Evolutionary conservation across 805 yeast genomes (phyloP).

Genomic region (Candida nonsorbophila): DNA sequence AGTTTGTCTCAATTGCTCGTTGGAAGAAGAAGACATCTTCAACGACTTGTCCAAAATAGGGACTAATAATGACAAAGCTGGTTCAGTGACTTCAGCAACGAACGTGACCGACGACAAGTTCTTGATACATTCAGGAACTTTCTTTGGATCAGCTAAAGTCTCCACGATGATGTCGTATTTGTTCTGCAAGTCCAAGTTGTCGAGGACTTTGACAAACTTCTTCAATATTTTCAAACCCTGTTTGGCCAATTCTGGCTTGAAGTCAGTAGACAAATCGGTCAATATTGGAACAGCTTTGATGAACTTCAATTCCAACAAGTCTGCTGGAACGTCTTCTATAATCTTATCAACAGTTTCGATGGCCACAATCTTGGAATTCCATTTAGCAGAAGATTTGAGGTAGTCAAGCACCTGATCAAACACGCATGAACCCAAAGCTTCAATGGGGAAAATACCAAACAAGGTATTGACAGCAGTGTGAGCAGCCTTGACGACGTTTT

Average conservation of each 20-base stretch:
- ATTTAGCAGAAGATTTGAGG: constrained; percentile 79
- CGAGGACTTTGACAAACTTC: constrained; percentile 73
- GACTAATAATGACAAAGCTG: constrained; percentile 82
- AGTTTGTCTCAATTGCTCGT: constrained; percentile 94
- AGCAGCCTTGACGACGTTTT: constrained; percentile 81
- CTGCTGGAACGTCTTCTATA: constrained; percentile 76
- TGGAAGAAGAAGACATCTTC: constrained; percentile 81
- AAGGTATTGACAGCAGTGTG: constrained; percentile 69
- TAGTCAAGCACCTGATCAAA: constrained; percentile 57
- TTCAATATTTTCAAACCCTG: constrained; percentile 71
- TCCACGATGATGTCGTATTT: constrained; percentile 78
- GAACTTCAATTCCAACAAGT: constrained; percentile 77
- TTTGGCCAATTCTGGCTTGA: constrained; percentile 91
- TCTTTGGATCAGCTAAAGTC: constrained; percentile 85
- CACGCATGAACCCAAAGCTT: constrained; percentile 70
- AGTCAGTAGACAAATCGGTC: constrained; percentile 88
- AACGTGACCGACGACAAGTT: constrained; percentile 90
- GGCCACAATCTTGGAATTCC: constrained; percentile 86
- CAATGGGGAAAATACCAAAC: constrained; percentile 65
- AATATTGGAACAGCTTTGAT: constrained; percentile 75
- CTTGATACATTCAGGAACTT: constrained; percentile 85
- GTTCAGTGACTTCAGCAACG: constrained; percentile 97
- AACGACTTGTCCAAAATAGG: constrained; percentile 90
- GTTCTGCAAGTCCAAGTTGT: constrained; percentile 86
- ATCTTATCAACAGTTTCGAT: constrained; percentile 68